A percentile compares a stretch with the other conserved stretches of the same genome.
Evolutionary conservation across 2,329 filamentous ascomycete genomes (phyloP).

Genomic region (Seiridium cupressi): DNA sequence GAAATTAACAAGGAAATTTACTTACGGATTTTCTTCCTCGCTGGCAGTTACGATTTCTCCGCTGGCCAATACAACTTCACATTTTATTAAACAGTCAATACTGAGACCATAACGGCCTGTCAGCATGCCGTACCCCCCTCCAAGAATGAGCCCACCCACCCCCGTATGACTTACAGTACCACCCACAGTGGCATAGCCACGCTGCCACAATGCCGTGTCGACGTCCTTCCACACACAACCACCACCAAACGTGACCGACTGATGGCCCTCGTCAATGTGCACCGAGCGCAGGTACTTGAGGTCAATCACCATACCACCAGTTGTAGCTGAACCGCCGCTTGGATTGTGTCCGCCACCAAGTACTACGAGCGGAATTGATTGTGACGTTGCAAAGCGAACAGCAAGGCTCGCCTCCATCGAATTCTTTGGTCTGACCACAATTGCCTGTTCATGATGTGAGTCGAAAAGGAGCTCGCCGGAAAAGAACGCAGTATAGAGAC

Average conservation of each 20-base stretch:
- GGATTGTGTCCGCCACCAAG: conserved; percentile 57
- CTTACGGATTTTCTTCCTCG: conserved; percentile 33
- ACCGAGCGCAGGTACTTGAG: conserved; percentile 49
- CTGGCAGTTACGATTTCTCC: conserved; percentile 37
- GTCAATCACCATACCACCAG: conserved; percentile 55
- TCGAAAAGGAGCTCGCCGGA: not conserved
- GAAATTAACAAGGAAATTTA: too few relatives aligned
- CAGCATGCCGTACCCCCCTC: conserved; percentile 59
- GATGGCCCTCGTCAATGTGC: conserved; percentile 39
- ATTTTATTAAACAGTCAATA: conserved; percentile 38
- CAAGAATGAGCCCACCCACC: conserved; percentile 56
- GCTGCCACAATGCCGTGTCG: conserved; percentile 45
- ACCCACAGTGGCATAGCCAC: conserved; percentile 57
- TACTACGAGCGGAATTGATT: conserved; percentile 49
- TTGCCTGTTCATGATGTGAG: conserved; percentile 28
- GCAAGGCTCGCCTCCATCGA: conserved; percentile 31
- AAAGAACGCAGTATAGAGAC: too few relatives aligned
- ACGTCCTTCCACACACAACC: conserved; percentile 55
- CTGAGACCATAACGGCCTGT: conserved; percentile 51
- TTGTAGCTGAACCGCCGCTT: conserved; percentile 45
- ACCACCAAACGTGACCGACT: conserved; percentile 47
- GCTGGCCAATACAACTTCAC: conserved; percentile 36
- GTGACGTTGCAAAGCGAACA: conserved; percentile 40
- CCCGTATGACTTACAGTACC: conserved; percentile 64
- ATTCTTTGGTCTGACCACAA: conserved; percentile 40